Evolutionary conservation across 2,329 filamentous ascomycete genomes (phyloP).

Genomic region (Orbilia oligospora): DNA sequence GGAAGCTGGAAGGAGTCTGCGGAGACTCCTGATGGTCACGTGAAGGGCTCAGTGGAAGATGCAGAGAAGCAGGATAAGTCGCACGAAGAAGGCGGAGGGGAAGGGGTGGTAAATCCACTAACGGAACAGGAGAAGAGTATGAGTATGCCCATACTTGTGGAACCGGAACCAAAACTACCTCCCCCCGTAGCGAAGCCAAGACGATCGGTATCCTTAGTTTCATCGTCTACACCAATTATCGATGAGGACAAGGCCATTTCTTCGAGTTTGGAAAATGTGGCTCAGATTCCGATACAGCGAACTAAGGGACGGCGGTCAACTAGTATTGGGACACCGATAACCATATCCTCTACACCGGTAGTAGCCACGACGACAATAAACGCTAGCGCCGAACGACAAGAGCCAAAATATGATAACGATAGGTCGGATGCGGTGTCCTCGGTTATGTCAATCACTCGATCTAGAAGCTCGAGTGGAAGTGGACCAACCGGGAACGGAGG

Average conservation of each 20-base stretch:
- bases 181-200: slow-evolving; percentile 61
- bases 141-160: slow-evolving; percentile 66
- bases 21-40: slow-evolving; percentile 62
- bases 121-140: slow-evolving; percentile 64
- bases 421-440: slow-evolving; percentile 53
- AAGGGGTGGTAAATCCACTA: slow-evolving; percentile 48
- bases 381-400: slow-evolving; percentile 53
- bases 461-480: slow-evolving; percentile 51
- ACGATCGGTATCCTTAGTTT: slow-evolving; percentile 28
- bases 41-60: slow-evolving; percentile 65
- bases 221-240: slow-evolving; percentile 35
- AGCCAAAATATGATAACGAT: slow-evolving; percentile 56
- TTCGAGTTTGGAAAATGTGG: slow-evolving; percentile 41
- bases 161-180: slow-evolving; percentile 62
- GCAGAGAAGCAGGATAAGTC: slow-evolving; percentile 65
- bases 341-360: slow-evolving; percentile 34
- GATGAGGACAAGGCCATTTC: slow-evolving; percentile 56
- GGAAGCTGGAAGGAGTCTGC: slow-evolving; percentile 38
- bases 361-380: slow-evolving; percentile 49
- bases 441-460: slow-evolving; percentile 53
- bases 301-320: slow-evolving; percentile 32
- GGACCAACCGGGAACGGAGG: slow-evolving; percentile 28
- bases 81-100: slow-evolving; percentile 60
- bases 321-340: slow-evolving; percentile 43
- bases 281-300: slow-evolving; percentile 58